Percentiles rank a stretch among this genome's conserved stretches.
Evolutionary conservation across 257 asterid genomes (phyloP).

Genomic region (Ilex asprella): DNA sequence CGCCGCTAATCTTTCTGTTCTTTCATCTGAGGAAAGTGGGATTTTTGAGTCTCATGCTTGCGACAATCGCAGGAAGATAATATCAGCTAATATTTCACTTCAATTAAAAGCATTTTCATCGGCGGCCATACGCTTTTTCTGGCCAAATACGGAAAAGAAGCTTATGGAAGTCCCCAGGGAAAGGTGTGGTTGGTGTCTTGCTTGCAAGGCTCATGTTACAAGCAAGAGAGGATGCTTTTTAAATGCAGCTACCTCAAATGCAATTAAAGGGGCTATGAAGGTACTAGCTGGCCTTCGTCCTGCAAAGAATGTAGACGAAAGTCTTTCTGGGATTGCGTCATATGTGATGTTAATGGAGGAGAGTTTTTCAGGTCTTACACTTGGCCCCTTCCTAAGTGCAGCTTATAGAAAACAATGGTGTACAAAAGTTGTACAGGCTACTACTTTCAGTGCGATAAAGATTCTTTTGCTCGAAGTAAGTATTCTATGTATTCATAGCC

Average conservation of each 20-base stretch:
- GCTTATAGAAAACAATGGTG: conserved; percentile 65
- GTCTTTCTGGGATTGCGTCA: conserved; percentile 50
- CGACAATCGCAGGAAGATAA: conserved; percentile 41
- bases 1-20: conserved; percentile 66
- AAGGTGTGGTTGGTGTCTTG: conserved; percentile 89
- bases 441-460: conserved; percentile 45
- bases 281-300: conserved; percentile 44
- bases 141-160: conserved; percentile 84
- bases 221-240: conserved; percentile 78
- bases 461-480: conserved; percentile 71
- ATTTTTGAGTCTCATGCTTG: conserved; percentile 33
- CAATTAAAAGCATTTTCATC: conserved; percentile 76
- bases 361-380: conserved; percentile 62
- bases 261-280: conserved; percentile 59
- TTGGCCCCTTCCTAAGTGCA: conserved; percentile 56
- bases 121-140: conserved; percentile 59
- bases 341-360: conserved; percentile 67
- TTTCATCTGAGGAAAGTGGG: conserved; percentile 60
- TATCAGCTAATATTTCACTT: conserved; percentile 44
- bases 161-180: conserved; percentile 77
- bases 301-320: conserved; percentile 54
- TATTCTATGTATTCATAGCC: conserved; percentile 5
- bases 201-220: conserved; percentile 54
- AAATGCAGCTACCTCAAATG: conserved; percentile 80
- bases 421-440: conserved; percentile 52